phyloP scores from a whole-genome alignment of 2,329 filamentous ascomycete genomes.

The Coniochaeta hoffmannii region DNA sequence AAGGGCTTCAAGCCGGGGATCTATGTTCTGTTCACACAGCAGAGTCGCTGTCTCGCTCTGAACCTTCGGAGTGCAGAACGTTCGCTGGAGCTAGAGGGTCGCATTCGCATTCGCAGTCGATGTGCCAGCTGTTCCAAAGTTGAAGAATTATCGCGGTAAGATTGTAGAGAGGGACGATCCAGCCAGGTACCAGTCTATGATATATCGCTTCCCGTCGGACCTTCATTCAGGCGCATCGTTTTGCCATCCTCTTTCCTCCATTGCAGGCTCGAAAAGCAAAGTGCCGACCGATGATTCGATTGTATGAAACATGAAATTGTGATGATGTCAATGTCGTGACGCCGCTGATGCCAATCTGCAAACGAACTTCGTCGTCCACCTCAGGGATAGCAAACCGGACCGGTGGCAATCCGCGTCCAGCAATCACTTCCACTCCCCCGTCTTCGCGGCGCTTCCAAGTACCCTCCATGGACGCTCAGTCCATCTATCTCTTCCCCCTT shows the following conservation, averaged over 20 bases:
- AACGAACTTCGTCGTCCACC: background rate
- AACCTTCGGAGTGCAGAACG: no score
- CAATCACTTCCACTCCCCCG: background rate
- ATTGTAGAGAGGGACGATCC: background rate
- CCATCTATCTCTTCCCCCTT: no score
- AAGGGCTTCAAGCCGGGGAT: no score
- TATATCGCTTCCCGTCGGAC: background rate
- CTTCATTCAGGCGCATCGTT: no score
- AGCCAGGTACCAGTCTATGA: background rate
- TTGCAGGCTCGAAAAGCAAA: background rate
- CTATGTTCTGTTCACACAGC: no score
- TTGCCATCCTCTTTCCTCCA: background rate
- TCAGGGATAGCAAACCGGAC: background rate
- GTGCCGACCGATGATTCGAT: background rate
- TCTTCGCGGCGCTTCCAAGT: no score
- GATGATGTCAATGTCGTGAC: background rate
- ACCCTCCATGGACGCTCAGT: background rate
- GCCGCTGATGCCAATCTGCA: background rate
- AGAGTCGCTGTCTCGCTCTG: no score
- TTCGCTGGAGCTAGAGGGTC: no score
- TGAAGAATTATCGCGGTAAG: background rate
- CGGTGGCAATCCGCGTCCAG: background rate
- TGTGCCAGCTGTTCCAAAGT: background rate
- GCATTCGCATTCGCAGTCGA: background rate
- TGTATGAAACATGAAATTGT: background rate